Evolutionary conservation across 345 rosid species (phyloP).

Genomic region (Hibiscus trionum): DNA sequence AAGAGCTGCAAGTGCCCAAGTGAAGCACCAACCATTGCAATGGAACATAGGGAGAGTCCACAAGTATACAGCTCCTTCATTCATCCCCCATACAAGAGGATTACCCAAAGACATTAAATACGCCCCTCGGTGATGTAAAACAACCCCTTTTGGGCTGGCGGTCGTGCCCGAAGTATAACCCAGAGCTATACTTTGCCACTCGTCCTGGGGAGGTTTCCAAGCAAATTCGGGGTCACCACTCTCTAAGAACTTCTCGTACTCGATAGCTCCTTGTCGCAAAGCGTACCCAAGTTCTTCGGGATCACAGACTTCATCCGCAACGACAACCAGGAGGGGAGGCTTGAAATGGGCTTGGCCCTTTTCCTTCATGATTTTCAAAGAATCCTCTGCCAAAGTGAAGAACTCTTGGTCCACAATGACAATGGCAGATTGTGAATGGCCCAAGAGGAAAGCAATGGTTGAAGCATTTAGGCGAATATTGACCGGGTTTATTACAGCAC

Average conservation of each 20-base stretch:
- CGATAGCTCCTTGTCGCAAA: conserved; percentile 58
- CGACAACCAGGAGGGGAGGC: conserved; percentile 58
- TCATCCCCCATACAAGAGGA: conserved; percentile 79
- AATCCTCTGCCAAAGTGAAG: conserved; percentile 61
- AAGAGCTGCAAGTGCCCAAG: conserved; percentile 82
- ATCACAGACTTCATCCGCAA: conserved; percentile 68
- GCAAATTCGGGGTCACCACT: conserved; percentile 62
- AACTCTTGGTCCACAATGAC: conserved; percentile 89
- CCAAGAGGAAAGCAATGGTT: conserved; percentile 67
- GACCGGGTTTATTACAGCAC: conserved; percentile 71
- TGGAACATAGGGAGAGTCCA: conserved; percentile 99
- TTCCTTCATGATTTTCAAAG: conserved; percentile 56
- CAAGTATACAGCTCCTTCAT: conserved; percentile 71
- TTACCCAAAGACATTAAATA: conserved; percentile 63
- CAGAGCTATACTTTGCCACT: conserved; percentile 93
- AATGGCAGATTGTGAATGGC: conserved; percentile 61
- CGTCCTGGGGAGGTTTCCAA: conserved; percentile 86
- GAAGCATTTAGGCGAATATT: conserved; percentile 80
- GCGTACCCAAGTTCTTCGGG: conserved; percentile 43
- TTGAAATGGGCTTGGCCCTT: conserved; percentile 39
- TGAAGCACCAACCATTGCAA: conserved; percentile 82
- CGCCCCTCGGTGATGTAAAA: conserved; percentile 84
- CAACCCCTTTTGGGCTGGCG: conserved; percentile 86
- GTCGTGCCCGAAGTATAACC: conserved; percentile 98
- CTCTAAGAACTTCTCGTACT: conserved; percentile 70